A percentile compares a stretch with the other conserved stretches of the same genome.
Evolutionary conservation across 169 alveolate species (phyloP).

Genomic region (Cryptosporidium muris): DNA sequence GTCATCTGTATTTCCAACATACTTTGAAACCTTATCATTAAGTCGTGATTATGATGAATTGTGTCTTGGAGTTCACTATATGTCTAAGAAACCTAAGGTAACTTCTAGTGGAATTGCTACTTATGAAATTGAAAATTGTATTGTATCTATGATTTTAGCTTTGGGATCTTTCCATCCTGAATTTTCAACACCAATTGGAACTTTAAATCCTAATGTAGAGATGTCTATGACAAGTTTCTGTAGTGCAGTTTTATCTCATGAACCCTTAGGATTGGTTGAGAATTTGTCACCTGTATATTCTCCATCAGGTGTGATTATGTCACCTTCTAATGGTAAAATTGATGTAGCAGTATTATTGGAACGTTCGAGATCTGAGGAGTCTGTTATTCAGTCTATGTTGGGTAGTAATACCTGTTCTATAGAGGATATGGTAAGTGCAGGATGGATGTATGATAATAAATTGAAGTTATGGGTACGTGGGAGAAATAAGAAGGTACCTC

Average conservation of each 20-base stretch:
- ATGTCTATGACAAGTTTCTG: constrained; percentile 20
- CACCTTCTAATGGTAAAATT: constrained; percentile 50
- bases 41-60: constrained; percentile 59
- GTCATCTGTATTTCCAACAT: constrained; percentile 1
- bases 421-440: constrained; percentile 50
- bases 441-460: constrained; percentile 60
- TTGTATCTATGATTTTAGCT: constrained; percentile 18
- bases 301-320: constrained; percentile 11
- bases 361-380: constrained; percentile 37
- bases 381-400: constrained; percentile 43
- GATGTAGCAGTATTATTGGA: constrained; percentile 13
- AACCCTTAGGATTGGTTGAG: constrained; percentile 7
- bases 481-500: constrained; percentile 3
- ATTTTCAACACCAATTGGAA: constrained; percentile 26
- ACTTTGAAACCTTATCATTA: constrained; percentile 9
- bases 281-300: constrained; percentile 46
- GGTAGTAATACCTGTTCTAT: constrained; percentile 23
- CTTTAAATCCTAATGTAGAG: constrained; percentile 30
- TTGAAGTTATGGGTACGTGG: constrained; percentile 57
- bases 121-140: constrained; percentile 27
- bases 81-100: constrained; percentile 8
- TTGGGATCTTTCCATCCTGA: constrained; percentile 41
- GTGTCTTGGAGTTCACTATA: constrained; percentile 36
- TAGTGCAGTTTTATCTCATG: constrained; percentile 26
- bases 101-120: not conserved